Conservation (phyloP, 441 rosid genomes). For the Euphorbia corollata region DNA sequence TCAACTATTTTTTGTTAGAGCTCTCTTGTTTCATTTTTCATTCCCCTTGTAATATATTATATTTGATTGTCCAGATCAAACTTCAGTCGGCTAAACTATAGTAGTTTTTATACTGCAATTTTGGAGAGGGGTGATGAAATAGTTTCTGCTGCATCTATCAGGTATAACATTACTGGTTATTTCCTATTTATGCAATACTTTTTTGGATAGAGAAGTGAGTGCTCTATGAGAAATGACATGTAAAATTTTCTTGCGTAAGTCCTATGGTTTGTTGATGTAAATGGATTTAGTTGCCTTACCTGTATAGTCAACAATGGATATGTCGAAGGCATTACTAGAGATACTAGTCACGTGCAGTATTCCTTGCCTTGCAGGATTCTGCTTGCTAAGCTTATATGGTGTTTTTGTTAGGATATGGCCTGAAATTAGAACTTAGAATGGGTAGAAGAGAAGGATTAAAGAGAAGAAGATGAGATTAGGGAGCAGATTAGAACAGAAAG, state of each 20-base stretch:
- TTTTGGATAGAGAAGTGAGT: neutral
- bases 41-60: constrained; percentile 13
- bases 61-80: constrained; percentile 56
- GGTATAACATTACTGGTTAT: constrained; percentile 36
- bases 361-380: neutral
- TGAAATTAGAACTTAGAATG: too few relatives aligned
- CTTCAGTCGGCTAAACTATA: constrained; percentile 72
- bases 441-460: too few relatives aligned
- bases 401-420: neutral
- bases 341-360: neutral
- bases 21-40: constrained; percentile 4
- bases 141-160: constrained; percentile 85
- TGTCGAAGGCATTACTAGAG: neutral
- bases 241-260: neutral
- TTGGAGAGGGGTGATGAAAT: constrained; percentile 94
- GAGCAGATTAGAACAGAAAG: too few relatives aligned
- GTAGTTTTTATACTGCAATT: constrained; percentile 79
- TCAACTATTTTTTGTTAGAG: neutral
- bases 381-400: neutral
- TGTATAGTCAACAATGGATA: neutral
- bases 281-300: neutral
- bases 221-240: neutral
- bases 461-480: too few relatives aligned
- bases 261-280: neutral
- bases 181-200: neutral